Evolutionary conservation across 2,329 filamentous ascomycete genomes (phyloP).

Genomic region (Penicillium sp.): DNA sequence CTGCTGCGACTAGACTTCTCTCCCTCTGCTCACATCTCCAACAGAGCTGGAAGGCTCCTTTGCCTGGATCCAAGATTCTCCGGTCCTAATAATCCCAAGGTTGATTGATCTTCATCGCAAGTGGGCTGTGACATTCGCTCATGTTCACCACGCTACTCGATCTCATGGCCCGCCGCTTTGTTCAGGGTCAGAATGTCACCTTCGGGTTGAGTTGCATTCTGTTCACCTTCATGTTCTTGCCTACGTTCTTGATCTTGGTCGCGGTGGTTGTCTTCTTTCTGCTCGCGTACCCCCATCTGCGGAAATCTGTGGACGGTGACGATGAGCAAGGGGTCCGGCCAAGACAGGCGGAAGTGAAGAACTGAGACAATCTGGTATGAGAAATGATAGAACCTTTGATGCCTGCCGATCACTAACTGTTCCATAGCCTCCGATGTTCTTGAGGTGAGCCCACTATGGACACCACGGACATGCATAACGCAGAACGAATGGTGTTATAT

Average conservation of each 20-base stretch:
- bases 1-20: neutral
- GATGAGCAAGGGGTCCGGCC: conserved; percentile 4
- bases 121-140: neutral
- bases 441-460: neutral
- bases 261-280: conserved; percentile 34
- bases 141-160: conserved; percentile 23
- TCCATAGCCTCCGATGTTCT: neutral
- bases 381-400: too few relatives aligned
- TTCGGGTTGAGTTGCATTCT: conserved; percentile 34
- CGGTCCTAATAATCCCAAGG: neutral
- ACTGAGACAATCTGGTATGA: neutral
- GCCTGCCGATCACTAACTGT: neutral
- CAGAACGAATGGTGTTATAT: neutral
- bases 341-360: neutral
- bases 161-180: conserved; percentile 30
- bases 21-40: neutral
- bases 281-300: conserved; percentile 30
- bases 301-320: conserved; percentile 18
- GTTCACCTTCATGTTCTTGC: conserved; percentile 38
- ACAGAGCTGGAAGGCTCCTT: neutral
- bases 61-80: neutral
- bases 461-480: neutral
- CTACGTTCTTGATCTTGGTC: conserved; percentile 33
- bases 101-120: neutral
- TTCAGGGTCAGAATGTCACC: conserved; percentile 28